Percentiles rank a stretch among this genome's conserved stretches.
These are phyloP conservation scores for Hypoxylon sp. DNA, from an alignment of 2,329 filamentous ascomycete genomes.

Conservation along the genomic window DNA sequence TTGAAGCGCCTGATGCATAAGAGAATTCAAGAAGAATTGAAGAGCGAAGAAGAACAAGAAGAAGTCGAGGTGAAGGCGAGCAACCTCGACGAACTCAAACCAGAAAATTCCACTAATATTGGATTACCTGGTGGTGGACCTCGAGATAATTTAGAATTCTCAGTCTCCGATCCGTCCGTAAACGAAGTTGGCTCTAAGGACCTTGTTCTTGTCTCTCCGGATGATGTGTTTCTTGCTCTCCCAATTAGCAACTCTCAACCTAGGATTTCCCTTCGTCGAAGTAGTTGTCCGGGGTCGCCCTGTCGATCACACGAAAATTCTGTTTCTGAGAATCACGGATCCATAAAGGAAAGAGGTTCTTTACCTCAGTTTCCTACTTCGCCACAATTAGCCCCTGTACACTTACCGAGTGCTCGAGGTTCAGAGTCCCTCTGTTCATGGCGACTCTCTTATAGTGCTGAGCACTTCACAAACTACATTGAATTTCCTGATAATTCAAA, in stretches of 20 bases:
- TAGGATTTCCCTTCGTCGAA: constrained; percentile 32
- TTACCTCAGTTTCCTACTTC: constrained; percentile 45
- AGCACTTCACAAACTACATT: constrained; percentile 48
- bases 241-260: constrained; percentile 25
- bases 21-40: constrained; percentile 71
- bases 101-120: constrained; percentile 50
- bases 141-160: constrained; percentile 66
- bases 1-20: constrained; percentile 69
- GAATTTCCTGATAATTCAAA: constrained; percentile 39
- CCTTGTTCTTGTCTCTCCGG: constrained; percentile 11
- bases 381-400: constrained; percentile 45
- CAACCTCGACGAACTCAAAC: constrained; percentile 47
- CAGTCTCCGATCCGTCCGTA: constrained; percentile 47
- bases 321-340: constrained; percentile 15
- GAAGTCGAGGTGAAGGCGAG: constrained; percentile 52
- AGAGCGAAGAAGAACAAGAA: constrained; percentile 61
- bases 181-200: constrained; percentile 37
- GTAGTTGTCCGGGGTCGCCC: constrained; percentile 38
- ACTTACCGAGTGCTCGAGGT: constrained; percentile 40
- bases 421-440: constrained; percentile 52
- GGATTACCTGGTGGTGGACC: constrained; percentile 60
- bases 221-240: constrained; percentile 25
- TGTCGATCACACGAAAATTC: constrained; percentile 34
- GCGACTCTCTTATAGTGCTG: constrained; percentile 51
- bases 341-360: constrained; percentile 38